A percentile compares a stretch with the other conserved stretches of the same genome.
Conservation (phyloP, 1,284 basidiomycete genomes). For the Apiotrichum mycotoxinovorans region DNA sequence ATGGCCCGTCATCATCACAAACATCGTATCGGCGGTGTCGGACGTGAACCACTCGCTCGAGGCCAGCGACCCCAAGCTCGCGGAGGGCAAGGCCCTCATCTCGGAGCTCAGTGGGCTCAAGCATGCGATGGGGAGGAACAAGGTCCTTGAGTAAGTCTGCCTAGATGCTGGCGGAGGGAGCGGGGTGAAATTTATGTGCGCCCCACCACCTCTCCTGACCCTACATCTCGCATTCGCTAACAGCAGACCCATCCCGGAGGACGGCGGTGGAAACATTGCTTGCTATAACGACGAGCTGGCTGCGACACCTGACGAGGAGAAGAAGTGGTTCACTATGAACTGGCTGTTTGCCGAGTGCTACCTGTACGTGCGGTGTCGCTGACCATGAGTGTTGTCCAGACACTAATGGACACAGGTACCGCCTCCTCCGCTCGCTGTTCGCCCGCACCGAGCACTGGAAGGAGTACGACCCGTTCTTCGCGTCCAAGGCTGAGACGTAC, state of each 20-base stretch:
- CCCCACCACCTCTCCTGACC: neutral
- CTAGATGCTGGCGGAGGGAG: neutral
- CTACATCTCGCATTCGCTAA: neutral
- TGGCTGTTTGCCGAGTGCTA: constrained; percentile 91
- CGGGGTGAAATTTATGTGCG: neutral
- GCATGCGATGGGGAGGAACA: constrained; percentile 83
- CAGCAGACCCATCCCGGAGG: constrained; percentile 63
- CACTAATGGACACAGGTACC: constrained; percentile 62
- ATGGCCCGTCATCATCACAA: constrained; percentile 87
- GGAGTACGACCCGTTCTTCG: constrained; percentile 77
- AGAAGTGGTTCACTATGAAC: constrained; percentile 85
- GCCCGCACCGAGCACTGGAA: constrained; percentile 68
- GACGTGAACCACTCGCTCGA: constrained; percentile 58
- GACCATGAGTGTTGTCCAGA: neutral
- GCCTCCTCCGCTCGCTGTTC: constrained; percentile 74
- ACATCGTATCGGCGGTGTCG: constrained; percentile 69
- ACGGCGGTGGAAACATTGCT: constrained; percentile 64
- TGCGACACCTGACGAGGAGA: constrained; percentile 55
- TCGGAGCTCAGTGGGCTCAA: constrained; percentile 74
- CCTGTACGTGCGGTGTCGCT: constrained; percentile 44
- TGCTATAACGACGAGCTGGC: constrained; percentile 72
- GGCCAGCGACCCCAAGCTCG: constrained; percentile 42
- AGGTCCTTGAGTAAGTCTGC: constrained; percentile 62
- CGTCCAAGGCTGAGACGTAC: constrained; percentile 79
- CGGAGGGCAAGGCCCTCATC: constrained; percentile 77